phyloP scores from a whole-genome alignment of 306 rosid species.

The Cucurbita argyrosperma region DNA sequence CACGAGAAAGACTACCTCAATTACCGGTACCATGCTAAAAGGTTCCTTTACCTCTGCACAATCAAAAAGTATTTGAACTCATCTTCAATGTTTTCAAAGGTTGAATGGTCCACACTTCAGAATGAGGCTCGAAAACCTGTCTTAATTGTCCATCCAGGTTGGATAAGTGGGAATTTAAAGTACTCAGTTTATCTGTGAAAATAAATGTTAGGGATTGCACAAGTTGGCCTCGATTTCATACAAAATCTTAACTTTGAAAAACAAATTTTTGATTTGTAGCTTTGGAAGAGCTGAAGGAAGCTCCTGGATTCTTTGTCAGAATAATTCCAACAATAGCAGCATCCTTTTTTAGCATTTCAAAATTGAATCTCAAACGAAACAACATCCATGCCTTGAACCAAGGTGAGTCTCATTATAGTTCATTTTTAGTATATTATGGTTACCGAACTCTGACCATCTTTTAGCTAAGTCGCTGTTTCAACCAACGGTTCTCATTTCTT shows the following conservation, averaged over 20 bases:
- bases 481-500: conserved; percentile 2
- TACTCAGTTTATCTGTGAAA: not conserved
- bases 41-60: conserved; percentile 72
- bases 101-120: conserved; percentile 75
- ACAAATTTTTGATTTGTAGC: not conserved
- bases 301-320: conserved; percentile 3
- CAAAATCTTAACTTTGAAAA: not conserved
- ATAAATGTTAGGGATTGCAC: not conserved
- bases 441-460: not conserved
- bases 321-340: not conserved
- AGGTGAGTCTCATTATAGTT: conserved; percentile 26
- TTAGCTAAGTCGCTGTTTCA: not conserved
- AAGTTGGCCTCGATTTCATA: not conserved
- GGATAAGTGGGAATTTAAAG: conserved; percentile 1
- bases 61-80: conserved; percentile 50
- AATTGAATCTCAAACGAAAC: not conserved
- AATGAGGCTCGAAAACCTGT: conserved; percentile 37
- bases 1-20: conserved; percentile 89
- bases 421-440: not conserved
- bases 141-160: conserved; percentile 56
- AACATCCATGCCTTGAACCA: conserved; percentile 17
- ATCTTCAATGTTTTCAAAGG: conserved; percentile 40
- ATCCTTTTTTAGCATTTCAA: not conserved
- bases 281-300: not conserved
- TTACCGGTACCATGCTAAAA: conserved; percentile 72